Percentiles rank a stretch among this genome's conserved stretches.
Evolutionary conservation across 2,329 filamentous ascomycete genomes (phyloP).

Genomic region (Neurospora sp.): DNA sequence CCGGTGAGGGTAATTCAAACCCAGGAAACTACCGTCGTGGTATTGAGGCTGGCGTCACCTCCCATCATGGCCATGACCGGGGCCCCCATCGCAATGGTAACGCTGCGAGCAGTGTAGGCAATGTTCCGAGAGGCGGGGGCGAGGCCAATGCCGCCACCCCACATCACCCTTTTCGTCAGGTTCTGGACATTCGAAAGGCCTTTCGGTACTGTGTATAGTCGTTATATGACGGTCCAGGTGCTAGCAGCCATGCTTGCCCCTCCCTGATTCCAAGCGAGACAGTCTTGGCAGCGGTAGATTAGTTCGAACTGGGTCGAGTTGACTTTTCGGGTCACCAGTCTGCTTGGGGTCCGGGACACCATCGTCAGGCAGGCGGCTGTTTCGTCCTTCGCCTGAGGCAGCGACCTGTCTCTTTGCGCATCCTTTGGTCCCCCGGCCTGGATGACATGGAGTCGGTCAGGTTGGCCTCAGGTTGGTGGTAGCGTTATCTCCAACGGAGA

Average conservation of each 20-base stretch:
- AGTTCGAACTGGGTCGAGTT: slow-evolving; percentile 43
- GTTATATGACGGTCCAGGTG: too few species aligned
- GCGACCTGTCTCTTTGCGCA: neutral
- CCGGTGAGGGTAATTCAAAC: too few species aligned
- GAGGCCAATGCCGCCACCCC: too few species aligned
- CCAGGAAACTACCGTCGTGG: too few species aligned
- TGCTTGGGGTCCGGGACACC: neutral
- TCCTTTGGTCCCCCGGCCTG: neutral
- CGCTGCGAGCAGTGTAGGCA: too few species aligned
- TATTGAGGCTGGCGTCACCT: too few species aligned
- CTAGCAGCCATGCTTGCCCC: slow-evolving; percentile 17
- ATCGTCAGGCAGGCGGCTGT: neutral
- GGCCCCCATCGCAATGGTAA: too few species aligned
- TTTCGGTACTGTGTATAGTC: too few species aligned
- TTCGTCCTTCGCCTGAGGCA: neutral
- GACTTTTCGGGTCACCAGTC: neutral
- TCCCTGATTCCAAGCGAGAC: slow-evolving; percentile 42
- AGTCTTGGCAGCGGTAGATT: slow-evolving; percentile 54
- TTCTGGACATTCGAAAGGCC: too few species aligned
- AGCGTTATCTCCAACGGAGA: neutral
- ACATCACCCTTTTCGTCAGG: too few species aligned
- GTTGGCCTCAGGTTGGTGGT: neutral
- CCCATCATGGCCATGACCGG: too few species aligned
- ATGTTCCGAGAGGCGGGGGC: too few species aligned
- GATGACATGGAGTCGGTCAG: neutral